phyloP scores from a whole-genome alignment of 805 yeast genomes.

The Candida arabinofermentans region DNA sequence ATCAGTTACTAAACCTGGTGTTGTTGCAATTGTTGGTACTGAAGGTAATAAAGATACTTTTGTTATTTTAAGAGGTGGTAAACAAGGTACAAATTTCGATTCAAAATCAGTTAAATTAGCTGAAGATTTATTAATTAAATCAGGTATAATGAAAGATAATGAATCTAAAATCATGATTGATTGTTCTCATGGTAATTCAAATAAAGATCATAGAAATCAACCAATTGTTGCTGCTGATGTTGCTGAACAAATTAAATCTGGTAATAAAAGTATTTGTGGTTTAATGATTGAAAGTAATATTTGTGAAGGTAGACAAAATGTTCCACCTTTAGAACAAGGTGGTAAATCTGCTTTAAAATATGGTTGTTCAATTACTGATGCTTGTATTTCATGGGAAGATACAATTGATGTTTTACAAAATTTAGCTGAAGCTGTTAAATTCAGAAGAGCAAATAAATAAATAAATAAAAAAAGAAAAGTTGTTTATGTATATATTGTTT shows the following conservation, averaged over 20 bases:
- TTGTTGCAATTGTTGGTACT: conserved; percentile 94
- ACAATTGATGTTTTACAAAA: conserved; percentile 69
- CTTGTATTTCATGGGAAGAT: conserved; percentile 88
- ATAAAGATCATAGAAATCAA: conserved; percentile 91
- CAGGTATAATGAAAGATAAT: conserved; percentile 41
- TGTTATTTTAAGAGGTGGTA: conserved; percentile 94
- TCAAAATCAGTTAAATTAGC: conserved; percentile 72
- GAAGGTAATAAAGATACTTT: conserved; percentile 94
- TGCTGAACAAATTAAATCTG: conserved; percentile 73
- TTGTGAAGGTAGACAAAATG: conserved; percentile 89
- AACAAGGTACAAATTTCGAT: conserved; percentile 89
- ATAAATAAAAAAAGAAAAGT: no score
- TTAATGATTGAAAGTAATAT: conserved; percentile 95
- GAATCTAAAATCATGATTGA: conserved; percentile 86
- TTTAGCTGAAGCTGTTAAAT: conserved; percentile 75
- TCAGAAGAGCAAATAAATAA: conserved; percentile 51
- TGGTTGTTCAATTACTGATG: conserved; percentile 97
- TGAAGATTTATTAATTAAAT: conserved; percentile 51
- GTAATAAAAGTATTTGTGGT: conserved; percentile 79
- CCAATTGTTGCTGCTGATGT: conserved; percentile 82
- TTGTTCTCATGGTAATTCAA: conserved; percentile 97
- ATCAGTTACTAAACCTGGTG: conserved; percentile 96
- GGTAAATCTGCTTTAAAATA: conserved; percentile 77
- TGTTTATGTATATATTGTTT: no score
- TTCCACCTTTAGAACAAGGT: conserved; percentile 60